Conservation (phyloP, 2,329 filamentous ascomycete genomes). For the Talaromyces albobiverticillius region DNA sequence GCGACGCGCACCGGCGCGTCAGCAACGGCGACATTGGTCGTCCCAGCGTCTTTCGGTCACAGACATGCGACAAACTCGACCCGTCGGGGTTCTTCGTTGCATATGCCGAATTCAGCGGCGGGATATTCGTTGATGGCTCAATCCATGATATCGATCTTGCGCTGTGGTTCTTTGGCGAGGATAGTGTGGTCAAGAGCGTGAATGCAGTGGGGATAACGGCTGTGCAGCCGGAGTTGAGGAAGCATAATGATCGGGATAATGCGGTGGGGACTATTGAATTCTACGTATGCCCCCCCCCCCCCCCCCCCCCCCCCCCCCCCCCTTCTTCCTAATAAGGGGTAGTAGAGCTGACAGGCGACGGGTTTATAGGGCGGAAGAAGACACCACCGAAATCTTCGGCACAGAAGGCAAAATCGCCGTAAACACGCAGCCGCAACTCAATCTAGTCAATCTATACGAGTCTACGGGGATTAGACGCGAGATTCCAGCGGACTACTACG, state of each 20-base stretch:
- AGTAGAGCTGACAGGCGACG: conserved; percentile 34
- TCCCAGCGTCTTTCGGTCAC: conserved; percentile 55
- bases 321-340: conserved; percentile 22
- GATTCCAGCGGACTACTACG: conserved; percentile 63
- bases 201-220: conserved; percentile 30
- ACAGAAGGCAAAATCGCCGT: conserved; percentile 58
- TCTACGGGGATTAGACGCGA: conserved; percentile 55
- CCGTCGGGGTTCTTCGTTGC: conserved; percentile 61
- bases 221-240: conserved; percentile 28
- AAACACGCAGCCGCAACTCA: conserved; percentile 57
- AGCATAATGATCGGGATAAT: conserved; percentile 35
- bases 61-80: conserved; percentile 62
- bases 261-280: conserved; percentile 36
- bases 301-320: too few relatives aligned
- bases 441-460: conserved; percentile 58
- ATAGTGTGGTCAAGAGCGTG: conserved; percentile 28
- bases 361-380: conserved; percentile 38
- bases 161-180: conserved; percentile 25
- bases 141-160: conserved; percentile 64
- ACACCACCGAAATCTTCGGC: conserved; percentile 31
- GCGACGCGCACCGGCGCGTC: conserved; percentile 51
- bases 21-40: conserved; percentile 53
- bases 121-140: conserved; percentile 64
- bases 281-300: too few relatives aligned
- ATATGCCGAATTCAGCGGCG: conserved; percentile 59